Conservation (phyloP, 768 basidiomycete genomes). For the Pleurotus eryngii region DNA sequence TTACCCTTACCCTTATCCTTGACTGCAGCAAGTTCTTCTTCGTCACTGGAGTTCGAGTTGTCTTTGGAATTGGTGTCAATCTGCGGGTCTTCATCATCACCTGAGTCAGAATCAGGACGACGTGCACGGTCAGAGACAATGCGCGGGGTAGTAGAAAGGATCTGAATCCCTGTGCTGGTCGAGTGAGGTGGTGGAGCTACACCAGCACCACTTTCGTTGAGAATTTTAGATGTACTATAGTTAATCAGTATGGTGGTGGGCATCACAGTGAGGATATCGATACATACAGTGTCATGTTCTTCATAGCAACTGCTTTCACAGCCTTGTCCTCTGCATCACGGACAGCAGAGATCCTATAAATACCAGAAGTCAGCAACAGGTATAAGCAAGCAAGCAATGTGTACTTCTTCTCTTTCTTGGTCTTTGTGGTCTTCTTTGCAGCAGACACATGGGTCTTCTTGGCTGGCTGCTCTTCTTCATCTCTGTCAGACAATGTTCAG, state of each 20-base stretch:
- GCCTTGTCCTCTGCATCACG: neutral
- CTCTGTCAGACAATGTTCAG: too few species aligned
- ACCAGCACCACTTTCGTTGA: neutral
- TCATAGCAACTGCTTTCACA: neutral
- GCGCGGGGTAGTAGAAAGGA: neutral
- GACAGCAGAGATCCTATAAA: neutral
- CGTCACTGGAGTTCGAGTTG: neutral
- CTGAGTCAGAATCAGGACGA: too few species aligned
- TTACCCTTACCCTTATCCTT: neutral
- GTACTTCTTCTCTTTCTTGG: too few species aligned
- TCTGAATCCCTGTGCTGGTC: neutral
- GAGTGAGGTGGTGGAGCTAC: neutral
- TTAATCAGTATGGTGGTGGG: neutral
- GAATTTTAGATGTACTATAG: neutral
- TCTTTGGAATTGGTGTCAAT: too few species aligned
- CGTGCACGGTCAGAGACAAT: too few species aligned
- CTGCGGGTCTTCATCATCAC: too few species aligned
- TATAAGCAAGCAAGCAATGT: too few species aligned
- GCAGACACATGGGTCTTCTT: too few species aligned
- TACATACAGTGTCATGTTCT: neutral
- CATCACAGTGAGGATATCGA: neutral
- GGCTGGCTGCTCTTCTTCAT: too few species aligned
- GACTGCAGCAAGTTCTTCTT: neutral
- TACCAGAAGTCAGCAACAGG: too few species aligned
- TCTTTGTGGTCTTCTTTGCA: too few species aligned